Evolutionary conservation across 2,329 filamentous ascomycete species (phyloP).

Genomic region (Diplocarpon rosae): DNA sequence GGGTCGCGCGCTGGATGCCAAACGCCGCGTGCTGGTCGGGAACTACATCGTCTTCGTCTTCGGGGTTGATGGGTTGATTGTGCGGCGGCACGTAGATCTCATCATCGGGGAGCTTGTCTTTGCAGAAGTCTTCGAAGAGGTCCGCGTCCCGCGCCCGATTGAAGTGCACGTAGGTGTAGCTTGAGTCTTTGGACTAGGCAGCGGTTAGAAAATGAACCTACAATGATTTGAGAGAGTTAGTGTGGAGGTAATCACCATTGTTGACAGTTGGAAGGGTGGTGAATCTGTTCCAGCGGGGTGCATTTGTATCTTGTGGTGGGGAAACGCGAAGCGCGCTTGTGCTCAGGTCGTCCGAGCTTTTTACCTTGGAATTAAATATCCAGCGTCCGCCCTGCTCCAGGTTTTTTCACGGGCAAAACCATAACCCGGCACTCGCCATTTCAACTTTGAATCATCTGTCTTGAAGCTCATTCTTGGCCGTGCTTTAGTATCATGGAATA

Average conservation of each 20-base stretch:
- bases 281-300: too few relatives aligned
- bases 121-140: constrained; percentile 68
- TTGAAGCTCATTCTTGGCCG: too few relatives aligned
- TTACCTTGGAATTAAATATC: too few relatives aligned
- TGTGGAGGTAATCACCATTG: too few relatives aligned
- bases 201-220: not conserved
- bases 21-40: constrained; percentile 83
- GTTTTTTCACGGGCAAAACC: too few relatives aligned
- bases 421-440: too few relatives aligned
- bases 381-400: too few relatives aligned
- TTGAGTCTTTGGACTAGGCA: constrained; percentile 51
- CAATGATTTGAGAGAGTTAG: not conserved
- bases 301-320: not conserved
- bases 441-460: too few relatives aligned
- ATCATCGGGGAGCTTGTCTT: constrained; percentile 59
- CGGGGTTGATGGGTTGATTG: constrained; percentile 73
- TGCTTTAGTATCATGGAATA: too few relatives aligned
- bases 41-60: constrained; percentile 82
- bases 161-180: constrained; percentile 67
- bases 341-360: not conserved
- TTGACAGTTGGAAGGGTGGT: too few relatives aligned
- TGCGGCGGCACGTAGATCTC: constrained; percentile 74
- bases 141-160: constrained; percentile 61
- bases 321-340: not conserved
- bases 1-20: constrained; percentile 71